A percentile compares a stretch with the other conserved stretches of the same genome.
phyloP scores from a whole-genome alignment of 1,284 basidiomycete species.

The Malassezia sp. region DNA sequence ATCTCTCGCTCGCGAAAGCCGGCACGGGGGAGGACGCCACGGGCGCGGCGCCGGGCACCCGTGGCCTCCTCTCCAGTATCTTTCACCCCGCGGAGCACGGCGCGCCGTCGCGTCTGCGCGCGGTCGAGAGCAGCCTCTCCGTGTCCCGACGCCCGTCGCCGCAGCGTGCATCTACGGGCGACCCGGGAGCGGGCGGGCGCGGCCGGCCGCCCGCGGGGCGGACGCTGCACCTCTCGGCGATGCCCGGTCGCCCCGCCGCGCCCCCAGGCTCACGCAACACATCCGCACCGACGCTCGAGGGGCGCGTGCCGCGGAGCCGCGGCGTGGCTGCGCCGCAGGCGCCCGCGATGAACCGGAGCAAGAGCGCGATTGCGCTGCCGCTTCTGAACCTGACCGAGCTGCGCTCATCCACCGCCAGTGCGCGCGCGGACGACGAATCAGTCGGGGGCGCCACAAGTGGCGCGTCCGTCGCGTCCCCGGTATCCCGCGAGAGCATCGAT shows the following conservation, averaged over 20 bases:
- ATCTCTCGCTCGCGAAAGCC: conserved; percentile 18
- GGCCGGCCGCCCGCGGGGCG: neutral
- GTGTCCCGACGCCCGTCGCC: no score
- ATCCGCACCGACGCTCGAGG: neutral
- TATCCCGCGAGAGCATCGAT: neutral
- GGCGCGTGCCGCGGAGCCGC: neutral
- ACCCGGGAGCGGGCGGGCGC: neutral
- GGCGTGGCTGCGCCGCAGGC: conserved; percentile 17
- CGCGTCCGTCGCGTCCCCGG: neutral
- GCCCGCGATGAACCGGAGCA: conserved; percentile 52
- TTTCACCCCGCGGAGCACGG: conserved; percentile 43
- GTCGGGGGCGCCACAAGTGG: neutral
- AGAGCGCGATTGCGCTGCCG: conserved; percentile 56
- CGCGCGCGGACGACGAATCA: neutral
- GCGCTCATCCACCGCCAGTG: conserved; percentile 43
- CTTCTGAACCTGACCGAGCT: conserved; percentile 50
- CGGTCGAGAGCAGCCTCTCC: no score
- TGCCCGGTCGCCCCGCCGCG: neutral
- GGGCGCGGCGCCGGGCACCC: conserved; percentile 2
- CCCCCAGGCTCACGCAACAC: neutral
- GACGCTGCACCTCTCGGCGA: neutral
- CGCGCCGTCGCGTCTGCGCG: no score
- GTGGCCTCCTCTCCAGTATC: conserved; percentile 39
- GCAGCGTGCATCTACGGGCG: no score
- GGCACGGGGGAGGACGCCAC: conserved; percentile 18